Conservation (phyloP, 371 early-diverging fungal species). For the Mucor racemosus region DNA sequence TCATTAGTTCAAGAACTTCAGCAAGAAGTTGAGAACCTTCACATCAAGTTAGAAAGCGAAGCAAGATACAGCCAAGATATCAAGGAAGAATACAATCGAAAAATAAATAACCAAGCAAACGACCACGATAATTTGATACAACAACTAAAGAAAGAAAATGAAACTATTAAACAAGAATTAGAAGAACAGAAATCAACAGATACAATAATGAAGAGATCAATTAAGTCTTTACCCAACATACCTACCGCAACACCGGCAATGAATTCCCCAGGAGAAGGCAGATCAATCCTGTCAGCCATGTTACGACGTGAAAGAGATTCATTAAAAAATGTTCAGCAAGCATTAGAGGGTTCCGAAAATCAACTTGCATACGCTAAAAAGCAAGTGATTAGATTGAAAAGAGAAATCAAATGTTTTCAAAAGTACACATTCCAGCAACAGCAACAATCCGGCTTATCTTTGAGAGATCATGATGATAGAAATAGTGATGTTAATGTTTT, state of each 20-base stretch:
- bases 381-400: conserved; percentile 17
- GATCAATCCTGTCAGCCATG: conserved; percentile 19
- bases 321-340: conserved; percentile 15
- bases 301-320: conserved; percentile 28
- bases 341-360: conserved; percentile 22
- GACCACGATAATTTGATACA: background rate
- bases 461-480: background rate
- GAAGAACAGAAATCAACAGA: background rate
- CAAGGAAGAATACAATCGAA: background rate
- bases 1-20: background rate
- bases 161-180: background rate
- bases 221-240: conserved; percentile 10
- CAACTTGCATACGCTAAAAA: conserved; percentile 19
- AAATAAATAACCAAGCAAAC: background rate
- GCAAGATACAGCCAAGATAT: background rate
- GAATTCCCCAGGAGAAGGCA: conserved; percentile 7
- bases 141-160: background rate
- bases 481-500: background rate
- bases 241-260: background rate
- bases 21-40: background rate
- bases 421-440: conserved; percentile 10
- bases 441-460: background rate
- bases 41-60: background rate
- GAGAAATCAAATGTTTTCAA: conserved; percentile 21
- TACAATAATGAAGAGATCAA: background rate